Base-by-base conservation (phyloP, 371 early-diverging fungal species). In the Astathelohania contejeani region DNA sequence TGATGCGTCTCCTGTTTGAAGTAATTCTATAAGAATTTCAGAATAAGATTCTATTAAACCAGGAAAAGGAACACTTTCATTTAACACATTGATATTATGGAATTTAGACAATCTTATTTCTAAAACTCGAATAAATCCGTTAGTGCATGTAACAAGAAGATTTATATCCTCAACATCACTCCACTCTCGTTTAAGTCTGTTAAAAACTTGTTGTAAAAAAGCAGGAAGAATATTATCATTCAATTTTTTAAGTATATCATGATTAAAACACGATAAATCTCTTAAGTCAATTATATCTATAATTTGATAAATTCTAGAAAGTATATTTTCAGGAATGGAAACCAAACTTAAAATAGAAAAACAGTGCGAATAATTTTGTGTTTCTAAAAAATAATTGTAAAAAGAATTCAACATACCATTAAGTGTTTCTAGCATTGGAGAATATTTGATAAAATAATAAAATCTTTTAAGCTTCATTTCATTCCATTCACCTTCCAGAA, bases 131-230 rank as follows among this genome's bases (percentile, higher is more conserved):
- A 67, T 9, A 20, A 63, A 38, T 1, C 49, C 38, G 28, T 49
- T 67, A 24, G 48, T 39, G 44, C 59, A 43, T 14, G n/a, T 25
- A 46, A 58, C 25, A 45, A 62, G 52, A 18, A 27, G 43, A 23
- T 50, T 46, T 18, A 48, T 29, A 38, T 60, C 57, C 32, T 53
- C 51, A 16, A 56, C 22, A 1, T 22, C 32, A 3, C 16, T 38
- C 60, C 61, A 67, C 25, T 67, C 68, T 14, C 46, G 26, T 1
- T 59, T 27, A 51, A 67, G 46, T 29, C 62, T 28, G 9, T n/a
- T 28, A 14, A 63, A 26, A 46, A 56, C 60, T 37, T 56, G 29
- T 47, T 54, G 19, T 7, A 67, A 47, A 48, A 56, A 67, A 14
- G 56, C 57, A 0, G 32, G 28, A 20, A 20, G 53, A 22, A 45